Evolutionary conservation across 2,329 filamentous ascomycete genomes (phyloP).

Genomic region (Clarireedia hainanense): DNA sequence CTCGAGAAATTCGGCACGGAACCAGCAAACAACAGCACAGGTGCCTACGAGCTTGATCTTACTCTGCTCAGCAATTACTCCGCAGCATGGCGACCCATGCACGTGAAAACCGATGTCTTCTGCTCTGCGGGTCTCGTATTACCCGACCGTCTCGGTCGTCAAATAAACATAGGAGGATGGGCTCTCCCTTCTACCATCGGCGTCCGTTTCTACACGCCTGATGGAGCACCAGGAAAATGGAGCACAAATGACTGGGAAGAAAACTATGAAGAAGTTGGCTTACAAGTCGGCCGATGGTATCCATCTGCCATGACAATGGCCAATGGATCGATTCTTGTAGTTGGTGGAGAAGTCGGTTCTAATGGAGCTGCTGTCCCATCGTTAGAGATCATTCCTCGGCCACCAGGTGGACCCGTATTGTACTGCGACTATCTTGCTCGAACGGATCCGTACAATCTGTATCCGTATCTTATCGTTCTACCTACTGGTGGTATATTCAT

Average conservation of each 20-base stretch:
- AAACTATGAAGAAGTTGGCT: slow-evolving; percentile 43
- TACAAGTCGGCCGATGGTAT: slow-evolving; percentile 58
- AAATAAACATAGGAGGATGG: slow-evolving; percentile 62
- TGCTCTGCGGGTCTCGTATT: slow-evolving; percentile 57
- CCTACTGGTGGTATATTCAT: slow-evolving; percentile 58
- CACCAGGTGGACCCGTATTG: slow-evolving; percentile 39
- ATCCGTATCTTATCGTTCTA: slow-evolving; percentile 55
- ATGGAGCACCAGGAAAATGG: slow-evolving; percentile 48
- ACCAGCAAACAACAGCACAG: slow-evolving; percentile 48
- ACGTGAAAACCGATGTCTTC: slow-evolving; percentile 59
- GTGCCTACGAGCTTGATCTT: slow-evolving; percentile 58
- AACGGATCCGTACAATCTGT: slow-evolving; percentile 61
- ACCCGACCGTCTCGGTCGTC: slow-evolving; percentile 55
- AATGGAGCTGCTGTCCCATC: slow-evolving; percentile 54
- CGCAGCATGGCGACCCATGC: slow-evolving; percentile 51
- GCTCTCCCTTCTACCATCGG: slow-evolving; percentile 53
- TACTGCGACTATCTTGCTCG: slow-evolving; percentile 53
- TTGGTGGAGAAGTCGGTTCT: slow-evolving; percentile 57
- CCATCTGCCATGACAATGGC: slow-evolving; percentile 56
- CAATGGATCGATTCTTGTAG: slow-evolving; percentile 57
- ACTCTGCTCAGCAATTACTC: slow-evolving; percentile 43
- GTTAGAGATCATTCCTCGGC: slow-evolving; percentile 55
- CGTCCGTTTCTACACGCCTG: slow-evolving; percentile 53
- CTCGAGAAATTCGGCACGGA: slow-evolving; percentile 53
- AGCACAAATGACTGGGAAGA: slow-evolving; percentile 59